Evolutionary conservation across 768 basidiomycete species (phyloP).

Genomic region (Basidioascus undulatus): DNA sequence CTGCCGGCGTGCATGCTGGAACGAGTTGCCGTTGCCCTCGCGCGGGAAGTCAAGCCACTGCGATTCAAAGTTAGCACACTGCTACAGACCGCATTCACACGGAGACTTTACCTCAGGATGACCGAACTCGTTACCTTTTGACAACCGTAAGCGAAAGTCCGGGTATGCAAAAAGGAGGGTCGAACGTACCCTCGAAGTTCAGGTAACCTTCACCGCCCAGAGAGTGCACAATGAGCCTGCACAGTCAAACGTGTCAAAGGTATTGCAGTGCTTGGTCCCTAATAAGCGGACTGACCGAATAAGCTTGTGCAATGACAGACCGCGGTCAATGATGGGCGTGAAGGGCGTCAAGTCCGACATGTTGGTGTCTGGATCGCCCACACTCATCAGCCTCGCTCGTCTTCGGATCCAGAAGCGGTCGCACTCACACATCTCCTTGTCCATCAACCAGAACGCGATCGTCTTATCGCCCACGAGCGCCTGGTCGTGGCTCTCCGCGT

Average conservation of each 20-base stretch:
- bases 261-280: too few species aligned
- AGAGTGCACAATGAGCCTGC: slow-evolving; percentile 63
- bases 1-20: slow-evolving; percentile 81
- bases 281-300: slow-evolving; percentile 40
- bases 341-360: slow-evolving; percentile 71
- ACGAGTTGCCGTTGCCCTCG: slow-evolving; percentile 81
- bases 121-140: slow-evolving; percentile 73
- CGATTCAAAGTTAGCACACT: too few species aligned
- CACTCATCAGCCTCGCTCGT: background rate
- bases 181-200: slow-evolving; percentile 45
- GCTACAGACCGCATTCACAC: background rate
- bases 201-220: slow-evolving; percentile 93
- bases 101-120: slow-evolving; percentile 55
- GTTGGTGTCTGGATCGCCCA: slow-evolving; percentile 40
- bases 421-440: slow-evolving; percentile 94
- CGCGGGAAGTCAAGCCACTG: slow-evolving; percentile 99
- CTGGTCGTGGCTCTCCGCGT: slow-evolving; percentile 92
- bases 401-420: background rate
- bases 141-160: too few species aligned
- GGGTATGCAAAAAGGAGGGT: too few species aligned
- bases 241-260: background rate
- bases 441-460: slow-evolving; percentile 97
- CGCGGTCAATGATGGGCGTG: slow-evolving; percentile 68
- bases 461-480: slow-evolving; percentile 98
- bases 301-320: slow-evolving; percentile 87